A percentile compares a stretch with the other conserved stretches of the same genome.
Conservation (phyloP, 2,329 filamentous ascomycete species). For the Aureobasidium sp. region DNA sequence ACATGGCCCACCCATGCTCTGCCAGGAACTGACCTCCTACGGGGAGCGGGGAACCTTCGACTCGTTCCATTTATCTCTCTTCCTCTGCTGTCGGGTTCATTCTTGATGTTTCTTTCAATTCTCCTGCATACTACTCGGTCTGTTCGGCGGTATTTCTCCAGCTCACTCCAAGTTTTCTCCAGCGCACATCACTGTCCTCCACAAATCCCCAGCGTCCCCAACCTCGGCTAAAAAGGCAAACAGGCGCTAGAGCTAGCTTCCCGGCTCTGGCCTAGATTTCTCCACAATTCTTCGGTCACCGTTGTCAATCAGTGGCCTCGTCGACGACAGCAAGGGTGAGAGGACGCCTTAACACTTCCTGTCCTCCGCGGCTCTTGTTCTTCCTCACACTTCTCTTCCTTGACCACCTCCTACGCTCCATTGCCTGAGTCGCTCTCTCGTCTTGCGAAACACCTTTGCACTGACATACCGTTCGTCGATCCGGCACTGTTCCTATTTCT, state of each 20-base stretch:
- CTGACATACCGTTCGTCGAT: not conserved
- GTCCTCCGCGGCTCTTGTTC: not conserved
- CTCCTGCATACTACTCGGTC: not conserved
- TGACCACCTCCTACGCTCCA: not conserved
- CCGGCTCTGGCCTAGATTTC: conserved; percentile 6
- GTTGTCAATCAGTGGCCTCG: conserved; percentile 6
- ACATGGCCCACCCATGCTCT: not conserved
- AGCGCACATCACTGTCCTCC: not conserved
- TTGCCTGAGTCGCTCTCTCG: not conserved
- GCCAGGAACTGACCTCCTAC: not conserved
- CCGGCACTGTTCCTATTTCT: not conserved
- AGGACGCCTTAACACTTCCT: conserved; percentile 7
- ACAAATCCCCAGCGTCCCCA: not conserved
- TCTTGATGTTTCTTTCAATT: not conserved
- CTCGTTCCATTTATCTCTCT: not conserved
- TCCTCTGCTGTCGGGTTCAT: not conserved
- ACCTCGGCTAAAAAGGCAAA: conserved; percentile 8
- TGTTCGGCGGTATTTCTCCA: conserved; percentile 9
- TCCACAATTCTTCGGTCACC: conserved; percentile 10
- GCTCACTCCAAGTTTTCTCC: conserved; percentile 12
- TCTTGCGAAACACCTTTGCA: not conserved
- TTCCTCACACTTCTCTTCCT: not conserved
- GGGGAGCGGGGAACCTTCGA: not conserved
- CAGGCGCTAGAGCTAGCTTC: not conserved
- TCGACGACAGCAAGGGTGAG: conserved; percentile 11